Conservation (phyloP, 2,329 filamentous ascomycete genomes). For the Torrubiella hemipterigena region DNA sequence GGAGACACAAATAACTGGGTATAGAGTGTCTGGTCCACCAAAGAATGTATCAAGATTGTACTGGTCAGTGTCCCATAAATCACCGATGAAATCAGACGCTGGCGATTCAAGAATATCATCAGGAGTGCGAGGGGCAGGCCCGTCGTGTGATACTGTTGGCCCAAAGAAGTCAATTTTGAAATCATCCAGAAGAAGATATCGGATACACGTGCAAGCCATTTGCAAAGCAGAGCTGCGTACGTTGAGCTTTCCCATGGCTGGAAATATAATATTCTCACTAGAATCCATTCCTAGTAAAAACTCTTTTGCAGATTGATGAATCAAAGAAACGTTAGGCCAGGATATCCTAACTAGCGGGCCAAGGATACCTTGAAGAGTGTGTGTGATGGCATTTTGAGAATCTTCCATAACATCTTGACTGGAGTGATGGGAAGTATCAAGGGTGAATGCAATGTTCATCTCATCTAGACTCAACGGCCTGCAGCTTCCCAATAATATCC, state of each 20-base stretch:
- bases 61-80: no score
- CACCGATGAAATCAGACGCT: constrained; percentile 13
- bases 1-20: no score
- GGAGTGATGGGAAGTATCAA: constrained; percentile 12
- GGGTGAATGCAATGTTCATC: constrained; percentile 19
- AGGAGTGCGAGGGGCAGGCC: no score
- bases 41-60: no score
- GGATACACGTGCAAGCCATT: constrained; percentile 11
- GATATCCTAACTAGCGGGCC: constrained; percentile 20
- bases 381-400: constrained; percentile 14
- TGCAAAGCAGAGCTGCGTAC: constrained; percentile 7
- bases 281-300: constrained; percentile 13
- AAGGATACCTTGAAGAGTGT: constrained; percentile 17
- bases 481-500: constrained; percentile 19
- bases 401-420: constrained; percentile 13
- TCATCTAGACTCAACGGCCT: constrained; percentile 20
- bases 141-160: constrained; percentile 7
- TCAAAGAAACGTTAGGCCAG: constrained; percentile 17
- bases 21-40: no score
- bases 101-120: no score
- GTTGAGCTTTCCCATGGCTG: constrained; percentile 5
- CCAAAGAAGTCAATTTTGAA: constrained; percentile 17
- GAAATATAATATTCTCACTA: background rate
- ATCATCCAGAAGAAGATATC: constrained; percentile 20
- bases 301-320: constrained; percentile 24